phyloP scores from a whole-genome alignment of 2,329 filamentous ascomycete species.

The Epichloe coenophiala region DNA sequence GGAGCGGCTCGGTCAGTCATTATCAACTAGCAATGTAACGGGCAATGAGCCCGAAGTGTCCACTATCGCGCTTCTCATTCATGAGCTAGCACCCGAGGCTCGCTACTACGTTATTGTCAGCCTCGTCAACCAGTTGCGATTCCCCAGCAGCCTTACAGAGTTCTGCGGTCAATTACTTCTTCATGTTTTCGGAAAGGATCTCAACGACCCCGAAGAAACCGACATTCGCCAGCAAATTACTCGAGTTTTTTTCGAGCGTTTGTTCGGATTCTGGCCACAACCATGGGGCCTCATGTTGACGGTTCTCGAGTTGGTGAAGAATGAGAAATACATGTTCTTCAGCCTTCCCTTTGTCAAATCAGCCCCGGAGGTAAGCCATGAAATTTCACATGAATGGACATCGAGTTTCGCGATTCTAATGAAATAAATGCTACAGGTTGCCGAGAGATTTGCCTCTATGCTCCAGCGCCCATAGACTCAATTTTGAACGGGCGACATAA shows the following conservation, averaged over 20 bases:
- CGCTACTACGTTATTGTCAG: constrained; percentile 75
- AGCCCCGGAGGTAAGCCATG: constrained; percentile 58
- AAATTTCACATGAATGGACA: not conserved
- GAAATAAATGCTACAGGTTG: constrained; percentile 15
- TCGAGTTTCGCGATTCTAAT: constrained; percentile 4
- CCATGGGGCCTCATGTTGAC: constrained; percentile 91
- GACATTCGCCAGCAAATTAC: constrained; percentile 86
- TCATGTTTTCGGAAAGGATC: constrained; percentile 69
- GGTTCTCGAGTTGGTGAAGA: constrained; percentile 80
- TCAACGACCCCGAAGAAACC: constrained; percentile 58
- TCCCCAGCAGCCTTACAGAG: constrained; percentile 76
- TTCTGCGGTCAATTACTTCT: constrained; percentile 84
- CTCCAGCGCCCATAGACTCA: constrained; percentile 19
- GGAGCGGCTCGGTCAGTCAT: constrained; percentile 41
- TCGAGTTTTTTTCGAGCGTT: constrained; percentile 72
- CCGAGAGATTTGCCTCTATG: constrained; percentile 22
- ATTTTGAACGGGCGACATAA: not conserved
- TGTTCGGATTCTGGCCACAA: constrained; percentile 81
- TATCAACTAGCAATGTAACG: constrained; percentile 37
- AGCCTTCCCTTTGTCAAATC: constrained; percentile 85
- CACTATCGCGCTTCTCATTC: constrained; percentile 62
- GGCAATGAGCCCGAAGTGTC: constrained; percentile 43
- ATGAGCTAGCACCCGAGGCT: constrained; percentile 60
- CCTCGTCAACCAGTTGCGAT: constrained; percentile 84
- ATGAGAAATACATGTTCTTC: constrained; percentile 83